Conservation (phyloP, 371 early-diverging fungal species). For the Mortierella sp. region DNA sequence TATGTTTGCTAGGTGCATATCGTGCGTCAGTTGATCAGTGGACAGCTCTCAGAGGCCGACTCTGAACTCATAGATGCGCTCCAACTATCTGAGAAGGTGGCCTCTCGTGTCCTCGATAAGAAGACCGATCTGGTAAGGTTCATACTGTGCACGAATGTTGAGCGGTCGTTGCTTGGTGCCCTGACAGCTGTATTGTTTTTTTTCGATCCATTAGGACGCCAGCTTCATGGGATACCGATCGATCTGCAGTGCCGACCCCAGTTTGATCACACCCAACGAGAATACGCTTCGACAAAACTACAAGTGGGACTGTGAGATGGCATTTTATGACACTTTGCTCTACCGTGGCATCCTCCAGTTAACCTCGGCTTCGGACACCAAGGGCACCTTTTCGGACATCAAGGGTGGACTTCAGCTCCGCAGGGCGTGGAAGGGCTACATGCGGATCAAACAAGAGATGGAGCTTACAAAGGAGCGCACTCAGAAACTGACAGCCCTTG, state of each 20-base stretch:
- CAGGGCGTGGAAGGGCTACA: constrained; percentile 59
- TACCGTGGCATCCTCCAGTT: constrained; percentile 58
- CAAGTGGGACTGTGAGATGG: constrained; percentile 61
- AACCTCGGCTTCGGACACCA: constrained; percentile 53
- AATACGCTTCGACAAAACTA: constrained; percentile 57
- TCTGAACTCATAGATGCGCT: constrained; percentile 48
- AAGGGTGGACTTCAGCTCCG: constrained; percentile 58
- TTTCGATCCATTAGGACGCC: constrained; percentile 30
- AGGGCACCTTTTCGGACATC: constrained; percentile 59
- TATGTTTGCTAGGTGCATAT: constrained; percentile 38
- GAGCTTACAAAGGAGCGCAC: constrained; percentile 40
- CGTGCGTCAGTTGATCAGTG: constrained; percentile 49
- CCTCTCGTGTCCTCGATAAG: constrained; percentile 37
- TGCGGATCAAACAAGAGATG: constrained; percentile 59
- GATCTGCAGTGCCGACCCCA: constrained; percentile 36
- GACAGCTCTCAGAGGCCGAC: constrained; percentile 52
- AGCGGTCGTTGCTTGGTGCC: neutral
- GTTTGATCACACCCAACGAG: constrained; percentile 33
- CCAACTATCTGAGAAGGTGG: constrained; percentile 45
- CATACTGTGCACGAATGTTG: neutral
- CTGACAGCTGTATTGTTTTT: neutral
- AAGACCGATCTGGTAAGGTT: constrained; percentile 48
- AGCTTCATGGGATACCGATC: constrained; percentile 40
- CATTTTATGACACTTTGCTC: constrained; percentile 56
- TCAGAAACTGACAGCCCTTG: constrained; percentile 32